Base-by-base conservation (phyloP, 2,329 filamentous ascomycete species). In the Pyricularia grisea region DNA sequence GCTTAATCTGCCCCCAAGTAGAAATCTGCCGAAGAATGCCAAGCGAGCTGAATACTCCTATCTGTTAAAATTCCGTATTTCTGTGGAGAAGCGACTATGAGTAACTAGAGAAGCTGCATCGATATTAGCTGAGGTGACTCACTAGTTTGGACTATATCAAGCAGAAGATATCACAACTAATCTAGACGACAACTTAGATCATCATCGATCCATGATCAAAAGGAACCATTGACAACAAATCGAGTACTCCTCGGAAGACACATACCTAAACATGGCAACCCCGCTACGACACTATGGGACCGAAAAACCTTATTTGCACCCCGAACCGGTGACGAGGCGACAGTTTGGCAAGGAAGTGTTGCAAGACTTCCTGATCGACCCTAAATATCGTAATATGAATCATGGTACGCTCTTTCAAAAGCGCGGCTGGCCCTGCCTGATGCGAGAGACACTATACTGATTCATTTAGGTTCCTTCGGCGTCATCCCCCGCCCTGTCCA, bases 341-440 rank as follows among this genome's bases (percentile, higher is more conserved):
- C 67, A 68, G 67, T 68, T 68, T 14, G 67, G 60, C 58, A 68
- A 68, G 67, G 60, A 65, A 4, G 60, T 61, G 60, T 30, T 30
- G 17, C 68, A 68, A 7, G 67, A 66, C 50, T 95, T 94, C 76
- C 78, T 88, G n/a, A 87, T 94, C 70, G 86, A 88, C 66, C 82
- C 86, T 0, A 81, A 82, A n/a, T 93, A 87, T 77, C 83, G 82
- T 67, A 93, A 93, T 75, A 80, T 96, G 68, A 96, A 96, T 77
- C 90, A 96, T 75, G 92, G 91, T 92, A 79, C 71, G 75, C 71
- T 11, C 17, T 27, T 42, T 67, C 66, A 17, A 11, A 27, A 20
- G 42, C 27, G 5, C 10, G 27, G 9, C 11, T 10, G 12, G 36
- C 1, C 33, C 27, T 1, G 17, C 14, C 33, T 17, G 11, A 11